A percentile compares a stretch with the other conserved stretches of the same genome.
phyloP scores from a whole-genome alignment of 345 rosid species.

The Punica granatum region DNA sequence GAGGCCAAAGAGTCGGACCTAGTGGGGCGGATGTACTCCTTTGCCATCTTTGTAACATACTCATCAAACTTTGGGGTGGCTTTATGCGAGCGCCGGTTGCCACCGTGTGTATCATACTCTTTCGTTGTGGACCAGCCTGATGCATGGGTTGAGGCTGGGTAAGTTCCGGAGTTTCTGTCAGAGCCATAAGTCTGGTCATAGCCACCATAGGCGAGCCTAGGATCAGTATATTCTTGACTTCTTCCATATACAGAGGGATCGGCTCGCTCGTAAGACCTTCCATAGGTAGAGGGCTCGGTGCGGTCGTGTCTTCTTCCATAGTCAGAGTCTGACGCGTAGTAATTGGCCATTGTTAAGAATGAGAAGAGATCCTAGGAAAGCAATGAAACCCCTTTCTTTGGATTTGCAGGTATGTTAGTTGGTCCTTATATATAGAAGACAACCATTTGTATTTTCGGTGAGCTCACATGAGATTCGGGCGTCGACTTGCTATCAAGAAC shows the following conservation, averaged over 20 bases:
- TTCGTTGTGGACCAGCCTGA: background rate
- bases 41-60: background rate
- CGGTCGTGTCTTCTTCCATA: background rate
- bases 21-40: background rate
- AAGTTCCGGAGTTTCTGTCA: conserved; percentile 3
- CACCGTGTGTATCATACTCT: background rate
- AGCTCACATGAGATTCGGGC: too few species aligned
- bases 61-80: background rate
- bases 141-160: background rate
- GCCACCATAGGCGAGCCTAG: background rate
- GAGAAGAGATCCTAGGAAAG: background rate
- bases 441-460: background rate
- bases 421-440: background rate
- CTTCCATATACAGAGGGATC: background rate
- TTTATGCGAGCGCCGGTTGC: background rate
- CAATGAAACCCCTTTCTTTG: background rate
- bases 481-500: too few species aligned
- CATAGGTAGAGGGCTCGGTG: background rate
- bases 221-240: background rate
- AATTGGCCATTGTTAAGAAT: background rate
- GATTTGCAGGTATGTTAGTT: background rate
- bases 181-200: background rate
- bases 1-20: conserved; percentile 2
- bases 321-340: background rate
- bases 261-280: background rate